Evolutionary conservation across 805 yeast genomes (phyloP), one percentile per base, ranked within the genome.

Genomic region (Monosporozyma aerobia): DNA sequence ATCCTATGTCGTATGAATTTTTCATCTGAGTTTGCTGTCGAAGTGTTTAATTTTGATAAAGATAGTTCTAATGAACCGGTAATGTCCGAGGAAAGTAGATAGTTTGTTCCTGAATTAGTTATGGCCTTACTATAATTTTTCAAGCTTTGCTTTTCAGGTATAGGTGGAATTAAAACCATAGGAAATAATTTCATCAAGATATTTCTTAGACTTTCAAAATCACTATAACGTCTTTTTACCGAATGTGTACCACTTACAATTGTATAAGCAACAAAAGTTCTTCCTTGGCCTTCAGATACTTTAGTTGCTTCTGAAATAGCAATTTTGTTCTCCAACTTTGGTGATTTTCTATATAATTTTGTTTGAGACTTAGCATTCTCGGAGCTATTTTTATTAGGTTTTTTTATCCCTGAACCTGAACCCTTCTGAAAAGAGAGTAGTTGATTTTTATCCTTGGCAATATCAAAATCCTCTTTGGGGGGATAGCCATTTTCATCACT

Each of bases 211-310:
- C 85, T 78, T 63, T 89, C 97, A 68, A 94, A 94, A 64, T 94
- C 99, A 46, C 95, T 87, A 68, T 92, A 94, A 46, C 98, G 73
- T 60, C 98, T 75, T 33, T 86, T 78, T 7, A 88, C 89, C 14
- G 77, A 73, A 6, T 76, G 40, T n/a, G 59, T 59, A 6, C 79
- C 72, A 50, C 80, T 70, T 56, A 79, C 78, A 53, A 92, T 87
- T 13, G 95, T 81, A 65, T 92, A 92, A 0, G 87, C 87, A 37
- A 92, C 79, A 58, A 58, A 69, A 1, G 61, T 61, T 47, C 69
- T 60, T 14, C 70, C 66, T 53, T 65, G 69, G 1, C 69, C 68
- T 45, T 64, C 70, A 2, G 64, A 61, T 7, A 65, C 50, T 54
- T 63, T 67, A 32, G 56, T 59, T 2, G 70, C 68, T 39, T 68